Evolutionary conservation across 306 rosid species (phyloP), one percentile per base, ranked within the genome.

Genomic region (Prunus armeniaca): DNA sequence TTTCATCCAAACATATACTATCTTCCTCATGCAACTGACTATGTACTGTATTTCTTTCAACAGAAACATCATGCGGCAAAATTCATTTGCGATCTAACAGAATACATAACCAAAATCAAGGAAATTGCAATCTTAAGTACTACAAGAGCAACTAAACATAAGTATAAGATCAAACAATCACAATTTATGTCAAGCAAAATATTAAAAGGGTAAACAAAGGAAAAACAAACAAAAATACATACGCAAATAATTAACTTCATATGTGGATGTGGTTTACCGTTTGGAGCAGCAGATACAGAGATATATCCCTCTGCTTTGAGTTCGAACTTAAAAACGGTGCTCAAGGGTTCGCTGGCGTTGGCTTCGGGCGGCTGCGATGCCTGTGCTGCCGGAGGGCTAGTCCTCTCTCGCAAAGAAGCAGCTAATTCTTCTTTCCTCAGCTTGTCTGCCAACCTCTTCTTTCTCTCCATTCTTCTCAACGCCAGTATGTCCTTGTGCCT

Each of bases 391-490:
- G 50, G 20, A 73, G 69, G 12, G 3, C 47, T 63, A 66, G 67
- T 51, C 13, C 45, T 71, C 2, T 81, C 79, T 9, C 57, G 79
- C 55, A 65, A 77, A 72, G 71, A 18, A 62, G 67, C 24, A 22
- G 57, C 76, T 60, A 47, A 2, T 14, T 51, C 43, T 83, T 75
- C 81, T 24, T 50, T 60, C 73, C 73, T 81, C 78, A 70, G 81
- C 85, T 51, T 52, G 19, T 28, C 80, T 60, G 49, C 24, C 72
- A 82, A 10, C 28, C 78, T 82, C 69, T 61, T 78, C 63, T 83
- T 75, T n/a, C 76, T 78, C 28, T 75, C 82, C 74, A 80, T 45
- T 54, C 84, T 79, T 28, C 73, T 82, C 65, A 72, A 45, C 17
- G 73, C 74, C 69, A 64, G 82, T 38, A 49, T 49, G 28, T 85